Percentiles rank a stretch among this genome's conserved stretches.
These are phyloP conservation scores for Ceratocystis huliohia DNA, from an alignment of 2,329 filamentous ascomycete genomes.

Conservation along the genomic window DNA sequence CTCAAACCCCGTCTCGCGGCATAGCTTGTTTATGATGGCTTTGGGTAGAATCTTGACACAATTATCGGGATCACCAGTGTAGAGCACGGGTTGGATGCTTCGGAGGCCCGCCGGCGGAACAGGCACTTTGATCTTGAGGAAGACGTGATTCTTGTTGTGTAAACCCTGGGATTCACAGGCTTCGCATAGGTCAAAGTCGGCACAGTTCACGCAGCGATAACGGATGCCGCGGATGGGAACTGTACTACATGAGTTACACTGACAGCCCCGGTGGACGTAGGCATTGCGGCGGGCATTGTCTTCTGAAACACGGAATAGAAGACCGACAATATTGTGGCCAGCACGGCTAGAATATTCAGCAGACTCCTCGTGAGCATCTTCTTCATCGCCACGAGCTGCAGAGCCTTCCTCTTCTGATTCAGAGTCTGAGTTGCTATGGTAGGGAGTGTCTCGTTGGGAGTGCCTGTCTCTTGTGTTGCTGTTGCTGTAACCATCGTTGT, in stretches of 20 bases:
- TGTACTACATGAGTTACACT: constrained; percentile 78
- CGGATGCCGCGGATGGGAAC: constrained; percentile 83
- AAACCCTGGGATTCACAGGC: constrained; percentile 69
- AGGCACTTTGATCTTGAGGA: constrained; percentile 89
- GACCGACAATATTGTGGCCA: constrained; percentile 69
- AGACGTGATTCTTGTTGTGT: constrained; percentile 84
- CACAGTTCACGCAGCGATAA: constrained; percentile 90
- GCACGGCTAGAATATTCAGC: constrained; percentile 38
- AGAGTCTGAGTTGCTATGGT: background rate
- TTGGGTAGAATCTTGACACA: constrained; percentile 56
- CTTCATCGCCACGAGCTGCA: constrained; percentile 27
- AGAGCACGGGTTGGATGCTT: constrained; percentile 72
- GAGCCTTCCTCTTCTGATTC: background rate
- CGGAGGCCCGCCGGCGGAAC: constrained; percentile 71
- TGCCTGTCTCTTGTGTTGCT: constrained; percentile 21
- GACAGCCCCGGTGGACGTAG: constrained; percentile 83
- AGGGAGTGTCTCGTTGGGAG: background rate
- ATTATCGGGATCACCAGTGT: constrained; percentile 71
- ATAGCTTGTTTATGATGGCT: constrained; percentile 53
- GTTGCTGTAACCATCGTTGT: constrained; percentile 28
- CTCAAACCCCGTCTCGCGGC: constrained; percentile 64
- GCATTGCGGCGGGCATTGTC: constrained; percentile 80
- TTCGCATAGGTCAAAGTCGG: constrained; percentile 92
- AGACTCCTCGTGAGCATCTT: constrained; percentile 32
- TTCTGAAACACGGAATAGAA: constrained; percentile 86